These are phyloP conservation scores for Penicillium sp. DNA, from an alignment of 2,329 filamentous ascomycete genomes.

Conservation along the genomic window DNA sequence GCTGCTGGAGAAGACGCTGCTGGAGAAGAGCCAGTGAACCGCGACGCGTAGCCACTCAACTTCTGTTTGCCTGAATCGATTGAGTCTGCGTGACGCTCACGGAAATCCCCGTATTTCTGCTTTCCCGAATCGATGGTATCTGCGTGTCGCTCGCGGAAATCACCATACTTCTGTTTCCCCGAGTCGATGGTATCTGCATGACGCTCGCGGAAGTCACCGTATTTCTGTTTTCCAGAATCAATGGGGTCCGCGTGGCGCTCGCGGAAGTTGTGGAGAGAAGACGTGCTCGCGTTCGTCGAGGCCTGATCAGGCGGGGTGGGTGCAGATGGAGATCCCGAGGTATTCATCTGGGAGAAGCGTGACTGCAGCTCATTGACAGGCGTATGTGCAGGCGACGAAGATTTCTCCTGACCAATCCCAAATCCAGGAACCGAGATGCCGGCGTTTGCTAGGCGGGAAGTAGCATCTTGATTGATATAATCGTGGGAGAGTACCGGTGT, in stretches of 20 bases:
- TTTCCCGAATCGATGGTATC: conserved; percentile 53
- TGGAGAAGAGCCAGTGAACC: conserved; percentile 9
- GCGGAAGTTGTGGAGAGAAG: conserved; percentile 52
- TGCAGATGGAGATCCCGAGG: conserved; percentile 32
- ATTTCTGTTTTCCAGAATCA: background rate
- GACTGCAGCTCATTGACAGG: conserved; percentile 68
- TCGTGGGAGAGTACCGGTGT: conserved; percentile 37
- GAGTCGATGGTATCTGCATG: conserved; percentile 62
- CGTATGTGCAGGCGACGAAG: conserved; percentile 21
- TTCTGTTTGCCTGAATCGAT: conserved; percentile 60
- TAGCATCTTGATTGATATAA: conserved; percentile 59
- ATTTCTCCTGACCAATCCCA: conserved; percentile 60
- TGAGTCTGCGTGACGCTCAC: conserved; percentile 69
- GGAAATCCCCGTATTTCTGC: conserved; percentile 56
- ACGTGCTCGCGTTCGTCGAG: conserved; percentile 54
- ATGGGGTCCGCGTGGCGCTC: conserved; percentile 66
- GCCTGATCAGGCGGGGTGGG: conserved; percentile 40
- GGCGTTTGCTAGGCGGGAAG: conserved; percentile 66
- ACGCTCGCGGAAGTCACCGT: conserved; percentile 65
- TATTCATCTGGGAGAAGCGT: conserved; percentile 60
- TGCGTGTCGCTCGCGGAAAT: conserved; percentile 69
- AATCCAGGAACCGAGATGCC: conserved; percentile 77
- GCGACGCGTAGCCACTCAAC: conserved; percentile 46
- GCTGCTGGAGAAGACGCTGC: background rate
- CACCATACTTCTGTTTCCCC: conserved; percentile 37